Conservation (phyloP, 2,329 filamentous ascomycete species). For the Hypoxylon sp. region DNA sequence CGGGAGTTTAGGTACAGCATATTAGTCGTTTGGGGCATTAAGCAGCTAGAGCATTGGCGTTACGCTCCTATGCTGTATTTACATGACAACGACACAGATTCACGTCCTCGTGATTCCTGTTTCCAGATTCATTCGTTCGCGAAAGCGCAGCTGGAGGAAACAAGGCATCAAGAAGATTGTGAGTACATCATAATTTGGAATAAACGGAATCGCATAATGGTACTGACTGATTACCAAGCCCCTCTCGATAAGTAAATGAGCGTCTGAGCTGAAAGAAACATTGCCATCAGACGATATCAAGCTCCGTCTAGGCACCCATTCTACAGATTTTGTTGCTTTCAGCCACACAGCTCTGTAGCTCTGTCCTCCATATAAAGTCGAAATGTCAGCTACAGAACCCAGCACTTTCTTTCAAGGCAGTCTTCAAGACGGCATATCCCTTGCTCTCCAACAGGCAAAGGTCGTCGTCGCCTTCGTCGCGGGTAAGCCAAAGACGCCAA, state of each 20-base stretch:
- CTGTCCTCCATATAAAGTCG: background rate
- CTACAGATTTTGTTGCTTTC: background rate
- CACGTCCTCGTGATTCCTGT: background rate
- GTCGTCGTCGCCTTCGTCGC: conserved; percentile 85
- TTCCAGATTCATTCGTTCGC: background rate
- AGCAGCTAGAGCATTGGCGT: background rate
- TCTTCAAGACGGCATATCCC: conserved; percentile 80
- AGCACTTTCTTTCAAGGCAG: conserved; percentile 83
- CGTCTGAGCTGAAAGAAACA: background rate
- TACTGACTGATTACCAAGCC: background rate
- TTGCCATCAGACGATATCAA: background rate
- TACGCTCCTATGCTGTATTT: no score
- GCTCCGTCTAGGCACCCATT: background rate
- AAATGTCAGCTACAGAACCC: conserved; percentile 2
- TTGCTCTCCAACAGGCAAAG: conserved; percentile 77
- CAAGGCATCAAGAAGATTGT: no score
- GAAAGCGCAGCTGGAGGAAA: background rate
- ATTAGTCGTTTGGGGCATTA: no score
- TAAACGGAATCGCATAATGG: background rate
- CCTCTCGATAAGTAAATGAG: background rate
- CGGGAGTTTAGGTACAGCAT: no score
- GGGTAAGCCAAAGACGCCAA: conserved; percentile 57
- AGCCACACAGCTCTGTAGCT: background rate
- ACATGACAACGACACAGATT: background rate
- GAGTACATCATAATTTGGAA: background rate